Percentiles rank a stretch among this genome's conserved stretches.
Conservation (phyloP, 2,329 filamentous ascomycete genomes). For the Hymenoscyphus salicellus region DNA sequence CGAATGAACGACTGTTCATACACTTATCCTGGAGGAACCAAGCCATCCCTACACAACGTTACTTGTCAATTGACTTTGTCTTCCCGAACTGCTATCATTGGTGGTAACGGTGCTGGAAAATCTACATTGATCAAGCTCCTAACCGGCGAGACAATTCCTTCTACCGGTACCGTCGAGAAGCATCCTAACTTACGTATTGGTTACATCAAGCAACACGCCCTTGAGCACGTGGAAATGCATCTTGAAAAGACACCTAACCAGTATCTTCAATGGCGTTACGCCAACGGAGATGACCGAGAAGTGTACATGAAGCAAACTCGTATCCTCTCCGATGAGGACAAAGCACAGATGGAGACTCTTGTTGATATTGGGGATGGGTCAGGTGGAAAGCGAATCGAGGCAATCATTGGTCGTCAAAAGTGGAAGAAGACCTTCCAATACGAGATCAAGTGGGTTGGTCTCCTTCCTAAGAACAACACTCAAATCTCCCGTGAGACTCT, state of each 20-base stretch:
- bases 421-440: slow-evolving; percentile 99
- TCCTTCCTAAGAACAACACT: slow-evolving; percentile 89
- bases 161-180: slow-evolving; percentile 86
- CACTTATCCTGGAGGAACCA: slow-evolving; percentile 85
- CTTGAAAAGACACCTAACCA: slow-evolving; percentile 98
- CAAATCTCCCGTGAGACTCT: slow-evolving; percentile 93
- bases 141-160: slow-evolving; percentile 86
- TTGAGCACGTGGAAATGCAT: slow-evolving; percentile 99
- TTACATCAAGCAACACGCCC: slow-evolving; percentile 98
- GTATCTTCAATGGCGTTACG: slow-evolving; percentile 98
- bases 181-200: slow-evolving; percentile 98
- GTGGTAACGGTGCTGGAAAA: slow-evolving; percentile 96
- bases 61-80: slow-evolving; percentile 86
- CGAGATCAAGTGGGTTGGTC: slow-evolving; percentile 88
- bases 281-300: slow-evolving; percentile 93
- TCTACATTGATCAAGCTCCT: slow-evolving; percentile 97
- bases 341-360: slow-evolving; percentile 85
- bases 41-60: slow-evolving; percentile 83
- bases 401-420: slow-evolving; percentile 93
- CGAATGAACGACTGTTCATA: slow-evolving; percentile 90
- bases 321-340: slow-evolving; percentile 79
- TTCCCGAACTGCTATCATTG: slow-evolving; percentile 92
- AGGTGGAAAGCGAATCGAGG: slow-evolving; percentile 73
- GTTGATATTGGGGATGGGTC: slow-evolving; percentile 78
- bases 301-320: slow-evolving; percentile 97